Percentiles rank a stretch among this genome's conserved stretches.
Conservation (phyloP, 306 rosid species). For the Vicia faba region DNA sequence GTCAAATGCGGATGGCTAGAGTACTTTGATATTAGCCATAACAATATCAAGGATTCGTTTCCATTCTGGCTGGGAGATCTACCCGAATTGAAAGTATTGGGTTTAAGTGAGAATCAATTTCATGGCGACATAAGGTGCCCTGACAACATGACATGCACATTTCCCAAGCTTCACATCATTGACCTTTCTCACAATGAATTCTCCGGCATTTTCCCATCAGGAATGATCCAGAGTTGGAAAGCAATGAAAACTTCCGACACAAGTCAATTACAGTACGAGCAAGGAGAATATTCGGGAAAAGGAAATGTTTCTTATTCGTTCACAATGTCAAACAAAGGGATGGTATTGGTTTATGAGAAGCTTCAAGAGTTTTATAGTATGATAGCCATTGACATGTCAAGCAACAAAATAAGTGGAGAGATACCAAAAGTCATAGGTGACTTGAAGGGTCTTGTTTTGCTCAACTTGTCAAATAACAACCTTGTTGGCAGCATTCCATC, state of each 20-base stretch:
- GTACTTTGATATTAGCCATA: conserved; percentile 31
- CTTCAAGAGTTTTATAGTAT: conserved; percentile 15
- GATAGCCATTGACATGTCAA: conserved; percentile 35
- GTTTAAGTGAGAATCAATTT: conserved; percentile 6
- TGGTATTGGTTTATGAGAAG: not conserved
- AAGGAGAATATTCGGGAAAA: accelerated
- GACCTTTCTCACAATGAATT: conserved; percentile 39
- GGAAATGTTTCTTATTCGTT: not conserved
- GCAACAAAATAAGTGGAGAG: conserved; percentile 37
- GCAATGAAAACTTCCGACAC: not conserved
- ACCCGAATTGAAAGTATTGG: conserved; percentile 35
- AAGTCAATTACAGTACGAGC: conserved; percentile 19
- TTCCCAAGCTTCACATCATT: conserved; percentile 39
- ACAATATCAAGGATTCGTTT: conserved; percentile 37
- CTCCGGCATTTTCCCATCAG: conserved; percentile 17
- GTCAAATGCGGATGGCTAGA: conserved; percentile 22
- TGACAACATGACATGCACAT: not conserved
- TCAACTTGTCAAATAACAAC: conserved; percentile 37
- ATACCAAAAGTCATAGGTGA: conserved; percentile 30
- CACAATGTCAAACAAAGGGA: conserved; percentile 33
- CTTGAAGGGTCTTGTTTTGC: conserved; percentile 20
- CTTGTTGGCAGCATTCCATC: conserved; percentile 35
- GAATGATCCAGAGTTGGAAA: conserved; percentile 13
- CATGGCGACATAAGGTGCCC: conserved; percentile 23
- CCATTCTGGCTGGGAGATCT: conserved; percentile 51